Base-by-base conservation (phyloP, 352 stramenopile species). In the Stramenopiles sp. region DNA sequence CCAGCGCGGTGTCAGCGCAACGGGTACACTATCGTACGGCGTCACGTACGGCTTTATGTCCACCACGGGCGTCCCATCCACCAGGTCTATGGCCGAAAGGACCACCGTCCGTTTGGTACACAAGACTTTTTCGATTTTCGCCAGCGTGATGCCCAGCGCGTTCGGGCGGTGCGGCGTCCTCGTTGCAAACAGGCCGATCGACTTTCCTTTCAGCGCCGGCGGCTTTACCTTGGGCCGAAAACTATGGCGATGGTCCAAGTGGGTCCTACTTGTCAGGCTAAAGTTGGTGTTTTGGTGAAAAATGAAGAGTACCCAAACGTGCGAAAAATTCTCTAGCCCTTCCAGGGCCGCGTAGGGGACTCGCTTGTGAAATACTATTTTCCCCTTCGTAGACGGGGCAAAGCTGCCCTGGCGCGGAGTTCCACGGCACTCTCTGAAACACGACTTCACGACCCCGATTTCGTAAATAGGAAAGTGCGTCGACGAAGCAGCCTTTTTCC, bases 11-110 rank as follows among this genome's bases (percentile, higher is more conserved):
- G 53, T 71, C 6, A 71, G 6, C 4, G 53, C 53, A 2, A 2
- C 81, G 0, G 76, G 74, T 1, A 91, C 80, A 68, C 81, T 84
- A 80, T 92, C 86, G 37, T 86, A 86, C 4, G 85, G 85, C 1
- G 53, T 71, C 49, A 98, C 93, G 80, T 97, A 99, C 3, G 95
- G 95, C 82, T 99, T 99, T 71, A 99, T 89, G 79, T 99, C 95
- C 25, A 98, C 82, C 34, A 99, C 87, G 0, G 95, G 95, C 31
- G 95, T 99, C 71, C 93, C 93, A 80, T 98, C 87, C 63, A 96
- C 86, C 2, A 97, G 84, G 78, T 97, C 92, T 68, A 97, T 85
- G 35, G 91, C 91, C 74, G 88, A 89, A 77, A 97, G 90, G 43
- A 93, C 85, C 63, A 97, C 88, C 53, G 1, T 79, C 48, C 68